These are phyloP conservation scores for Phaseolus lunatus DNA, from an alignment of 306 rosid genomes.

Conservation along the genomic window DNA sequence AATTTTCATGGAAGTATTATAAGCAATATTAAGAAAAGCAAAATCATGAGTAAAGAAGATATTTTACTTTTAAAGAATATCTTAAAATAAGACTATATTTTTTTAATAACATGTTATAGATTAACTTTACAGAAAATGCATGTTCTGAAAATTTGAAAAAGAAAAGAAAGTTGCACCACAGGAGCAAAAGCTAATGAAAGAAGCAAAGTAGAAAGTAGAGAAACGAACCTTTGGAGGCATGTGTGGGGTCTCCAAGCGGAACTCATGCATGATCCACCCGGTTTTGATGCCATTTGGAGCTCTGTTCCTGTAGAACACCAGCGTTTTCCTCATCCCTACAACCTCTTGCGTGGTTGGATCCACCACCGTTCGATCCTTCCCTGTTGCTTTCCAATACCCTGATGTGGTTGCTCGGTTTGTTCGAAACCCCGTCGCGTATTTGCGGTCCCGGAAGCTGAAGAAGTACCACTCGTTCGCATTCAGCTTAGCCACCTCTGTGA, in stretches of 20 bases:
- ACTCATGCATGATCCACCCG: slow-evolving; percentile 99
- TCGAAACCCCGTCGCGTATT: slow-evolving; percentile 89
- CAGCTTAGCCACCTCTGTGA: slow-evolving; percentile 90
- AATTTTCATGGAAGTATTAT: too few species aligned
- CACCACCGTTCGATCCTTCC: slow-evolving; percentile 86
- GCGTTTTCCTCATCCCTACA: slow-evolving; percentile 95
- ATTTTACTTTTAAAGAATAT: background rate
- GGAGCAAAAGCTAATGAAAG: background rate
- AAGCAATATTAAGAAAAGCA: background rate
- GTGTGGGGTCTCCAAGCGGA: slow-evolving; percentile 94
- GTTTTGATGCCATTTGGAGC: slow-evolving; percentile 98
- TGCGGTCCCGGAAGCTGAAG: slow-evolving; percentile 93
- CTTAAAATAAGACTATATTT: background rate
- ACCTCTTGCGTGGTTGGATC: slow-evolving; percentile 70
- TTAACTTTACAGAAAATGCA: background rate
- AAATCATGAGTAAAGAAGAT: background rate
- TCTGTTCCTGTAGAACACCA: slow-evolving; percentile 89
- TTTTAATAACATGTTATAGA: too few species aligned
- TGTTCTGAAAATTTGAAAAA: background rate
- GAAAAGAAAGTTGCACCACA: background rate
- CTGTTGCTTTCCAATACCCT: slow-evolving; percentile 99
- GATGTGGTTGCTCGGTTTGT: slow-evolving; percentile 83
- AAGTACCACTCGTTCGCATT: slow-evolving; percentile 95
- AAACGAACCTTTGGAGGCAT: slow-evolving; percentile 91
- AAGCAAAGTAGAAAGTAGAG: background rate